Base-by-base conservation (phyloP, 139 green algal genomes). In the Closterium sp. region DNA sequence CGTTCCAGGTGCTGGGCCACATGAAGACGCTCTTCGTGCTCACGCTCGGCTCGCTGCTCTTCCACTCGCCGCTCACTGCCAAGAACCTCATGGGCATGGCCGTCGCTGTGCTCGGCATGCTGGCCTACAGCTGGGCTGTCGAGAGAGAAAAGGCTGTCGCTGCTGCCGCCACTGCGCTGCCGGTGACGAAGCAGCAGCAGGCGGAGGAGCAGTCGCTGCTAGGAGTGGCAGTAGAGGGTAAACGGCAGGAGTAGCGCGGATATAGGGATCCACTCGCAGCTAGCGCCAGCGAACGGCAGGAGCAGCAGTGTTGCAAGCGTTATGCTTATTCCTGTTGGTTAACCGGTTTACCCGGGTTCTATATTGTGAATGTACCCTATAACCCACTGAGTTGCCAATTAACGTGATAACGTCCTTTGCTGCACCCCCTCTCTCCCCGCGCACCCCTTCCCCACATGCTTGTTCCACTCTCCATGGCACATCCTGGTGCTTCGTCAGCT, bases 1-100 rank as follows among this genome's bases (percentile, higher is more conserved):
- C 97, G 1, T 99, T 98, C 93, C 97, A 99, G 95, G 97, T 98
- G 85, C 86, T 96, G 36, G 93, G 91, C 34, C 91, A 95, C 76
- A 91, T 93, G 66, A 94, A 95, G 85, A 94, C 93, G 34, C 90
- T 94, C 16, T 33, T 93, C 12, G 91, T 95, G n/a, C 87, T 95
- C 21, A 19, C 91, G 6, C 84, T 95, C 21, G 91, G 93, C 32
- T 95, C 55, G 38, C 16, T 84, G 31, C 97, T 88, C 5, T 88
- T 88, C 38, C 21, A 83, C 34, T 90, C 87, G 23, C 28, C n/a
- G 6, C 25, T 90, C 28, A 84, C 87, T 19, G 28, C 34, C 4
- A 90, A 90, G 87, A 90, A 90, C 87, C 23, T 90, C 19, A 28
- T 81, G 30, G 87, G 87, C 87, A 90, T 90, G 87, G 35, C 87